Evolutionary conservation across 805 yeast genomes (phyloP), one percentile per base, ranked within the genome.

Genomic region (Ogataea angusta): DNA sequence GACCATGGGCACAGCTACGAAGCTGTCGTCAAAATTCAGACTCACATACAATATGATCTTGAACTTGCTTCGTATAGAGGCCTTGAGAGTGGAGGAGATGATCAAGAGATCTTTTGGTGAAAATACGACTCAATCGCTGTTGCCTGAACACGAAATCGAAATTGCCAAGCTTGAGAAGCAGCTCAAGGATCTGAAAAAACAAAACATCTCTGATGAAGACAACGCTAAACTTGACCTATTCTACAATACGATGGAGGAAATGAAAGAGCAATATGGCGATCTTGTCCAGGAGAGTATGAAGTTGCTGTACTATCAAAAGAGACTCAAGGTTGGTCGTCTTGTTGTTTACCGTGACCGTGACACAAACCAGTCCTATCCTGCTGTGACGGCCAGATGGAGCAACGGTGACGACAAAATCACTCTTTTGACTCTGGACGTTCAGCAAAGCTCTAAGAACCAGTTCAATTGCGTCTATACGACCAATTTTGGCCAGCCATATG

Each of bases 1-100:
- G 30, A 79, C 89, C 1, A 66, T 93, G 45, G 99, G 99, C 5
- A 76, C 79, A 1, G 95, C 98, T 9, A 90, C 97, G 1, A 90
- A 87, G 54, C 72, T 93, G 41, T 81, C 82, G 48, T 85, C 96
- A 6, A 98, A 93, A 58, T 93, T 93, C 69, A 75, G 99, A 59
- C 70, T 93, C 58, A 93, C 99, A 0, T 93, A 93, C 63, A 90
- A 85, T 53, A 93, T 93, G 98, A 91, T 90, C 51, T 72, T 93
- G 59, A 93, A 91, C 56, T 66, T 93, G 46, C 69, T 93, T 50
- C 76, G 99, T 59, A 89, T 93, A 43, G 99, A 93, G 61, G 97
- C 98, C 0, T 68, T 93, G 47, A 78, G 84, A 52, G 98, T 93
- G n/a, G 99, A 93, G 59, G 99, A 93, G 60, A 93, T 93, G 95